Conservation (phyloP, 2,329 filamentous ascomycete species). For the Arthrinium phaeospermum region DNA sequence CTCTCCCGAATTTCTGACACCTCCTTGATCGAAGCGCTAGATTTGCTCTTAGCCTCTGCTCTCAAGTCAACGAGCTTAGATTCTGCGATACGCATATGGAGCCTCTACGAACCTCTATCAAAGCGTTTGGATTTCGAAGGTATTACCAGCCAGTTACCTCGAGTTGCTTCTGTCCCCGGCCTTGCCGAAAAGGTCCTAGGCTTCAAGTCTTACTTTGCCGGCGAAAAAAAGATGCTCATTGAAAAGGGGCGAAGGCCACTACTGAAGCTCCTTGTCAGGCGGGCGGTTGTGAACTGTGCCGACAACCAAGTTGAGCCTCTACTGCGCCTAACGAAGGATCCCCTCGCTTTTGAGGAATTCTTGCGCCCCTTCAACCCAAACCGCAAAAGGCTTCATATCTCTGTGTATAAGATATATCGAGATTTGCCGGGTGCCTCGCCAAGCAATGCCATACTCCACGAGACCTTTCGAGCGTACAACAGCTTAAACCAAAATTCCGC, state of each 20-base stretch:
- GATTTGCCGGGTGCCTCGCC: constrained; percentile 45
- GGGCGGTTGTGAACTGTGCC: constrained; percentile 34
- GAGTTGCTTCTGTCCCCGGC: constrained; percentile 31
- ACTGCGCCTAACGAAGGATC: constrained; percentile 47
- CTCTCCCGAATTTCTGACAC: constrained; percentile 30
- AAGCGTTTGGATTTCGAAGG: constrained; percentile 34
- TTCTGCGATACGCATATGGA: constrained; percentile 32
- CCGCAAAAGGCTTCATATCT: constrained; percentile 40
- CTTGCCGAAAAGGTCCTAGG: constrained; percentile 34
- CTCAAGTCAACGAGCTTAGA: constrained; percentile 36
- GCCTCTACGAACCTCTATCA: constrained; percentile 34
- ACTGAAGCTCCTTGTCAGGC: constrained; percentile 35
- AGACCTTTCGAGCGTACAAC: constrained; percentile 46
- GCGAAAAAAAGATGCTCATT: constrained; percentile 17
- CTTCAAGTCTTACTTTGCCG: constrained; percentile 27
- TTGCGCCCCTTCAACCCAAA: constrained; percentile 39
- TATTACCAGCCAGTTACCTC: constrained; percentile 33
- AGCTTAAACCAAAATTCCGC: constrained; percentile 41
- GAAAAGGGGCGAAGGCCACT: constrained; percentile 26
- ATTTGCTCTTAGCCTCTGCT: constrained; percentile 49
- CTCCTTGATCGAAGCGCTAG: constrained; percentile 47
- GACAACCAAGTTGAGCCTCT: constrained; percentile 41
- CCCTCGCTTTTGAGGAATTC: constrained; percentile 50
- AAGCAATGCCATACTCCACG: constrained; percentile 46
- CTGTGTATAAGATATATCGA: constrained; percentile 55